Percentiles rank a stretch among this genome's conserved stretches.
phyloP scores from a whole-genome alignment of 2,329 filamentous ascomycete species.

The Calonectria pseudoreteaudii region DNA sequence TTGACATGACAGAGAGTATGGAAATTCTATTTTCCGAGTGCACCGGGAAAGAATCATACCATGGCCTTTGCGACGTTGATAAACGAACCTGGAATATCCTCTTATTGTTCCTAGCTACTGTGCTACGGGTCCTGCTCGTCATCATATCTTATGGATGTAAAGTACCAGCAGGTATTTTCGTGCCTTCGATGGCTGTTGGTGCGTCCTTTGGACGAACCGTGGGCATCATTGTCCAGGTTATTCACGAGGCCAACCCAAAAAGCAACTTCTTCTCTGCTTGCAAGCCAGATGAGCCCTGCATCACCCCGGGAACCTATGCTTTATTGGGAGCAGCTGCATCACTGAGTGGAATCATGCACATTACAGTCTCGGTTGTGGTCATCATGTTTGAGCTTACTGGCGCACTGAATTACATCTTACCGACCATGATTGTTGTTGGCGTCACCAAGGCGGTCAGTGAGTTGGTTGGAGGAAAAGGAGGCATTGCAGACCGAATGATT shows the following conservation, averaged over 20 bases:
- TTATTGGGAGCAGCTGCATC: slow-evolving; percentile 94
- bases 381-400: slow-evolving; percentile 99
- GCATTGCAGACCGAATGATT: slow-evolving; percentile 98
- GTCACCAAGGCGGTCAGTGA: slow-evolving; percentile 95
- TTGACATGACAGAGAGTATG: slow-evolving; percentile 99
- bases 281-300: slow-evolving; percentile 91
- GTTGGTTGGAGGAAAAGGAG: slow-evolving; percentile 91
- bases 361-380: slow-evolving; percentile 95
- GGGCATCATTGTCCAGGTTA: slow-evolving; percentile 92
- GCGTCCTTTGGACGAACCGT: slow-evolving; percentile 93
- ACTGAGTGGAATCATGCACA: slow-evolving; percentile 96
- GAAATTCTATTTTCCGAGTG: slow-evolving; percentile 97
- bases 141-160: slow-evolving; percentile 98
- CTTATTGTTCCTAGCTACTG: slow-evolving; percentile 82
- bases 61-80: slow-evolving; percentile 85
- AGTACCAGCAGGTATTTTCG: slow-evolving; percentile 97
- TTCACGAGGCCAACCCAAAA: slow-evolving; percentile 85
- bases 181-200: slow-evolving; percentile 97
- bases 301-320: slow-evolving; percentile 96
- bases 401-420: slow-evolving; percentile 95
- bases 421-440: slow-evolving; percentile 98
- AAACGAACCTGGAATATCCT: slow-evolving; percentile 83
- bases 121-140: slow-evolving; percentile 85
- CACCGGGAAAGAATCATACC: slow-evolving; percentile 87
- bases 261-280: slow-evolving; percentile 91